phyloP scores from a whole-genome alignment of 176 grass and related monocot species.

The Eragrostis curvula region DNA sequence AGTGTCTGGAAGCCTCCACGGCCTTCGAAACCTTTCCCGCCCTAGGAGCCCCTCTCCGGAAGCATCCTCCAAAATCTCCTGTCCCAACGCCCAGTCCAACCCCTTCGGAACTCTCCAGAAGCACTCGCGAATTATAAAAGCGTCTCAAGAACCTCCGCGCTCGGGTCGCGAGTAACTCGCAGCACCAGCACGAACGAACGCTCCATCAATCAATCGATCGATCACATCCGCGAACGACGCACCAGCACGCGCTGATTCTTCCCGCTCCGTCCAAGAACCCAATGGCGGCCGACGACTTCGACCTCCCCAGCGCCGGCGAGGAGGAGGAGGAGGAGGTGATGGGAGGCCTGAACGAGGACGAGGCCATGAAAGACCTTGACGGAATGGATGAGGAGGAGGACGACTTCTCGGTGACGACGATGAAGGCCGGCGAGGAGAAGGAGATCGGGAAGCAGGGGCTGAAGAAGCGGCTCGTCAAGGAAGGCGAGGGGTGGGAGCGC shows the following conservation, averaged over 20 bases:
- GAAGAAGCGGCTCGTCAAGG: conserved; percentile 81
- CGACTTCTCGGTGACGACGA: neutral
- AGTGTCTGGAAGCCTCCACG: conserved; percentile 46
- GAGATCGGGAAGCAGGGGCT: conserved; percentile 86
- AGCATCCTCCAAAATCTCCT: conserved; percentile 4
- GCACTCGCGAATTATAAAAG: neutral
- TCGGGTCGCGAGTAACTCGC: neutral
- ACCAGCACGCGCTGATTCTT: neutral
- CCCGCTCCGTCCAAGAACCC: neutral
- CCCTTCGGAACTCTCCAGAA: conserved; percentile 43
- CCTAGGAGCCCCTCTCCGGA: conserved; percentile 1
- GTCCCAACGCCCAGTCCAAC: neutral
- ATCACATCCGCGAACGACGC: neutral
- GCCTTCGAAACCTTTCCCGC: conserved; percentile 32
- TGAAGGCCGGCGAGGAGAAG: conserved; percentile 84
- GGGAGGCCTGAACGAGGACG: conserved; percentile 26
- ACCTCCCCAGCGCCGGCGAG: conserved; percentile 17
- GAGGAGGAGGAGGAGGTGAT: conserved; percentile 35
- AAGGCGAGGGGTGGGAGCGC: conserved; percentile 73
- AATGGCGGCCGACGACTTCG: conserved; percentile 11
- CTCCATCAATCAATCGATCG: neutral
- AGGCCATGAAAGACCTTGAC: conserved; percentile 37
- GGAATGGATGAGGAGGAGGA: conserved; percentile 38
- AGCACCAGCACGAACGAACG: neutral
- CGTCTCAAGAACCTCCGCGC: neutral